These are phyloP conservation scores for Sphagnurus paluster DNA, from an alignment of 1,284 basidiomycete genomes.

Conservation along the genomic window DNA sequence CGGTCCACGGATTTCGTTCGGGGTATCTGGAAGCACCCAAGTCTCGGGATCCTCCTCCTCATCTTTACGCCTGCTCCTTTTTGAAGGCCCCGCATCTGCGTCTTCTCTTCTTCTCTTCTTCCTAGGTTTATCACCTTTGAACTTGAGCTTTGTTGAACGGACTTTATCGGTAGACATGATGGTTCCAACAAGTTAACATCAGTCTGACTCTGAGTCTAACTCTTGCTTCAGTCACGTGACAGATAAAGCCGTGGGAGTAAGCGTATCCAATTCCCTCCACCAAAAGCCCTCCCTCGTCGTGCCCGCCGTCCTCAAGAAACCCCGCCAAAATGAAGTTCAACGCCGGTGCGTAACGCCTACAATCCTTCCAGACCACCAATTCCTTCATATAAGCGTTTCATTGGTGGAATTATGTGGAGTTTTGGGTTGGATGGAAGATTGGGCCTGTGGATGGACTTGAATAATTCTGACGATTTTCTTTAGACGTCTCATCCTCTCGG, in stretches of 20 bases:
- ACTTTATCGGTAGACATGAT: slow-evolving; percentile 52
- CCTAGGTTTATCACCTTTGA: slow-evolving; percentile 83
- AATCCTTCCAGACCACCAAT: slow-evolving; percentile 14
- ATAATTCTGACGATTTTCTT: slow-evolving; percentile 27
- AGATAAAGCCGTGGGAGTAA: slow-evolving; percentile 40
- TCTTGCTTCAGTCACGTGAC: no score
- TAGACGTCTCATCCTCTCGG: slow-evolving; percentile 85
- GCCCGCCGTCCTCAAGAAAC: slow-evolving; percentile 60
- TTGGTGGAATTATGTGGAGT: slow-evolving; percentile 26
- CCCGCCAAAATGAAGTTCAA: slow-evolving; percentile 72
- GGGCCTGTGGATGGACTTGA: slow-evolving; percentile 45
- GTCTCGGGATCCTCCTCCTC: slow-evolving; percentile 68
- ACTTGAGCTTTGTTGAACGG: slow-evolving; percentile 74
- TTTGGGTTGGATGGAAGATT: slow-evolving; percentile 54
- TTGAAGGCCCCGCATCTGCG: slow-evolving; percentile 44
- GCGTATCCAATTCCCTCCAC: slow-evolving; percentile 10
- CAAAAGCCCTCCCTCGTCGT: slow-evolving; percentile 34
- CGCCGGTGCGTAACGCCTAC: slow-evolving; percentile 58
- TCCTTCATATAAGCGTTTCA: slow-evolving; percentile 24
- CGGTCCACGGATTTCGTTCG: slow-evolving; percentile 78
- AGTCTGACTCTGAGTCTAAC: no score
- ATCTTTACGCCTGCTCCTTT: slow-evolving; percentile 52
- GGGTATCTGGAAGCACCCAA: slow-evolving; percentile 76
- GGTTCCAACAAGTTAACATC: no score
- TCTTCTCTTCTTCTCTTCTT: slow-evolving; percentile 77